A percentile compares a stretch with the other conserved stretches of the same genome.
phyloP scores from a whole-genome alignment of 1,284 basidiomycete genomes.

The Irpex lacteus region DNA sequence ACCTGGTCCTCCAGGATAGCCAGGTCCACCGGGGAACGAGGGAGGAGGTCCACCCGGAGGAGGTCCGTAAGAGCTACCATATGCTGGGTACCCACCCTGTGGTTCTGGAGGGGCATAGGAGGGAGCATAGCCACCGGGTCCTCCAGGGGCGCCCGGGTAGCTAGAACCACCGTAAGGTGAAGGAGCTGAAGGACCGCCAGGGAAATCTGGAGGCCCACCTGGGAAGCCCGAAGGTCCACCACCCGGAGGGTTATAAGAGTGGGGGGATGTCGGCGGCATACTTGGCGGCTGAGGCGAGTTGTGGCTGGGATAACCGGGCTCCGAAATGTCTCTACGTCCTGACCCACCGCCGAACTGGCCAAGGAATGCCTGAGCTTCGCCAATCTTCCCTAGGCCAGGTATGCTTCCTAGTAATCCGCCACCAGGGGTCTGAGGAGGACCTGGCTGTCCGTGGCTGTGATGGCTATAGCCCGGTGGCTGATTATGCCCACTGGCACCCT shows the following conservation, averaged over 20 bases:
- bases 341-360: conserved; percentile 7
- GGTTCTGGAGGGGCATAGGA: conserved; percentile 13
- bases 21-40: conserved; percentile 16
- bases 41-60: conserved; percentile 13
- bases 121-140: conserved; percentile 18
- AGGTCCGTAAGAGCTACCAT: conserved; percentile 17
- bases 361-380: conserved; percentile 13
- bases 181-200: not conserved
- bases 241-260: not conserved
- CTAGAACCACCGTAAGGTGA: conserved; percentile 1
- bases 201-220: not conserved
- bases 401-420: conserved; percentile 5
- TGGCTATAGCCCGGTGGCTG: conserved; percentile 7
- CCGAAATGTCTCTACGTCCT: not conserved
- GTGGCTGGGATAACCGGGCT: not conserved
- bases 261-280: not conserved
- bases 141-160: not conserved
- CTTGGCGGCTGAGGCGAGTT: not conserved
- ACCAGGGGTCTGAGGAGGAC: conserved; percentile 9
- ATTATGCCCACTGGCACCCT: conserved; percentile 15
- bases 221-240: not conserved
- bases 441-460: conserved; percentile 8
- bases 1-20: not conserved
- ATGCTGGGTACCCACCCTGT: conserved; percentile 15
- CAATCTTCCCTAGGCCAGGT: conserved; percentile 4